phyloP scores from a whole-genome alignment of 805 yeast genomes.

The Metschnikowia anglica region DNA sequence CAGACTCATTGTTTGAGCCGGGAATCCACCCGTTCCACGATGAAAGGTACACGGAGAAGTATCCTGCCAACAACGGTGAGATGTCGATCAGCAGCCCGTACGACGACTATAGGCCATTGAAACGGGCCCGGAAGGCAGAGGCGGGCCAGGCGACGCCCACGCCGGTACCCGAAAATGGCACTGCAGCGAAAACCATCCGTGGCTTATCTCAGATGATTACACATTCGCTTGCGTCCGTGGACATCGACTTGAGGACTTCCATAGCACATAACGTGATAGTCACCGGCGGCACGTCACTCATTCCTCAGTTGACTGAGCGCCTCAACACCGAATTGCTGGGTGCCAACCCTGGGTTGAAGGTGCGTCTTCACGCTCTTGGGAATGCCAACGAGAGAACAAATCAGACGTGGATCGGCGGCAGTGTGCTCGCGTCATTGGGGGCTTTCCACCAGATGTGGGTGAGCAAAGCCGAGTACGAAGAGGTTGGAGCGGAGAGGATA shows the following conservation, averaged over 20 bases:
- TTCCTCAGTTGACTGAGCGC: constrained; percentile 80
- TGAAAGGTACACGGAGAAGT: constrained; percentile 24
- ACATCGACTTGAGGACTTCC: constrained; percentile 80
- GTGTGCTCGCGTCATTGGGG: constrained; percentile 82
- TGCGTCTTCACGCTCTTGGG: constrained; percentile 81
- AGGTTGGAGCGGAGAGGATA: constrained; percentile 80
- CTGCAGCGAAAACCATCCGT: constrained; percentile 24
- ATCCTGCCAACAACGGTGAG: constrained; percentile 53
- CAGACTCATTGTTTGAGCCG: constrained; percentile 75
- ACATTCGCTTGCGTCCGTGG: constrained; percentile 56
- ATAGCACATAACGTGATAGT: constrained; percentile 85
- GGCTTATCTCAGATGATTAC: constrained; percentile 64
- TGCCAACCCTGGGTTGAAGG: constrained; percentile 79
- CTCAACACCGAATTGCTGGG: constrained; percentile 66
- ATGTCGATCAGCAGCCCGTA: constrained; percentile 43
- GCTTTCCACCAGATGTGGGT: constrained; percentile 97
- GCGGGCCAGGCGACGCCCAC: constrained; percentile 33
- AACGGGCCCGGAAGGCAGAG: constrained; percentile 52
- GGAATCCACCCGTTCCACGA: constrained; percentile 37
- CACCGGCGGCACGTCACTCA: constrained; percentile 78
- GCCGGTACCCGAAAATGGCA: constrained; percentile 19
- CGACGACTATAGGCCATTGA: constrained; percentile 72
- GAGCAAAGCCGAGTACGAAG: constrained; percentile 80
- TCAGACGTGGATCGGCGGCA: constrained; percentile 91
- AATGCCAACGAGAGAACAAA: constrained; percentile 71